Percentiles rank a stretch among this genome's conserved stretches.
Conservation (phyloP, 192 early-diverging fungal species). For the Backusella circina region DNA sequence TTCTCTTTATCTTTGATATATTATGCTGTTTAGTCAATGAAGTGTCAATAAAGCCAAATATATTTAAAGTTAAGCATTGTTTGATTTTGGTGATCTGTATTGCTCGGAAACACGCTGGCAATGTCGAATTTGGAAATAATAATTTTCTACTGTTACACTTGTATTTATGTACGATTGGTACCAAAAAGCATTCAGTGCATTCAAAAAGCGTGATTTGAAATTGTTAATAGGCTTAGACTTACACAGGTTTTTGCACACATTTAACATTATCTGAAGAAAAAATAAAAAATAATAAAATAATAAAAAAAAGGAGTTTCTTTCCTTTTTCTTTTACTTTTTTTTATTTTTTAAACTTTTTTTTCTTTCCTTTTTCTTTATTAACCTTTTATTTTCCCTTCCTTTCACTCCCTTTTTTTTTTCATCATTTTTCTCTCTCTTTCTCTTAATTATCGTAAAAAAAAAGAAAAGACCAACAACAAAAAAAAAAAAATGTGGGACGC, state of each 20-base stretch:
- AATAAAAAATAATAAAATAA: neutral
- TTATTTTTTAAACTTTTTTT: neutral
- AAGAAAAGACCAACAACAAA: neutral
- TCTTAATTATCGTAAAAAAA: neutral
- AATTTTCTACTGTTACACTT: neutral
- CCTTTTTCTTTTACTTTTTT: neutral
- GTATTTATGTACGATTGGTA: neutral
- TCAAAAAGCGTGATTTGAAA: neutral
- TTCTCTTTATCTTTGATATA: neutral
- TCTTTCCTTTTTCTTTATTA: neutral
- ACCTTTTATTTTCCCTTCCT: neutral
- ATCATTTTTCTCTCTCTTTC: neutral
- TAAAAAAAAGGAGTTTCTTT: neutral
- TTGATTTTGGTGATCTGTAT: neutral
- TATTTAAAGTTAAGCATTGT: neutral
- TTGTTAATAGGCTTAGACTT: neutral
- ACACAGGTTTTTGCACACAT: neutral
- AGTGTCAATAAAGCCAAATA: neutral
- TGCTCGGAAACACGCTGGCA: neutral
- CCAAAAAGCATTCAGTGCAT: neutral
- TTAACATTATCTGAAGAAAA: neutral
- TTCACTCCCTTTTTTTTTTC: neutral
- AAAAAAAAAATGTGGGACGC: neutral
- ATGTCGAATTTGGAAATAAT: neutral
- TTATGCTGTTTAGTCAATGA: neutral